Percentiles rank a stretch among this genome's conserved stretches.
These are phyloP conservation scores for Sutorius australiensis DNA, from an alignment of 768 basidiomycete species.

Conservation along the genomic window DNA sequence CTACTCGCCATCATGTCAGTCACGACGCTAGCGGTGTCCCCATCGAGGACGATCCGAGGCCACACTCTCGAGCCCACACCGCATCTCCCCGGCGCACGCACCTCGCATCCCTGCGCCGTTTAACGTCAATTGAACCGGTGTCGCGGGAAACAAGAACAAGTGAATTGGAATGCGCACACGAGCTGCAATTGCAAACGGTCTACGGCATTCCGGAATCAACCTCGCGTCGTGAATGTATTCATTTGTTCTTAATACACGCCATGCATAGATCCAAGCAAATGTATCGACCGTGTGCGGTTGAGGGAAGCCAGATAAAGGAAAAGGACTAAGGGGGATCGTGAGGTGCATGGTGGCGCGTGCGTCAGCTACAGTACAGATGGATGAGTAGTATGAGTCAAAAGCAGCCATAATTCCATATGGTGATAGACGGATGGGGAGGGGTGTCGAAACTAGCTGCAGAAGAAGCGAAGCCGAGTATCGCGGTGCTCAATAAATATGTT, in stretches of 20 bases:
- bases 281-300: not conserved
- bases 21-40: not conserved
- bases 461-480: slow-evolving; percentile 5
- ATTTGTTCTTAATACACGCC: slow-evolving; percentile 9
- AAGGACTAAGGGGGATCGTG: not conserved
- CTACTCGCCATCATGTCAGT: no score
- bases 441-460: not conserved
- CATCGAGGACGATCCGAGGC: not conserved
- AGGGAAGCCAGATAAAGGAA: not conserved
- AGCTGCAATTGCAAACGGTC: not conserved
- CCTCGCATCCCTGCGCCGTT: not conserved
- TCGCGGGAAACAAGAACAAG: not conserved
- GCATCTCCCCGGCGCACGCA: slow-evolving; percentile 1
- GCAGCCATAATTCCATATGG: slow-evolving; percentile 2
- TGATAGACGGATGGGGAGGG: not conserved
- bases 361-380: slow-evolving; percentile 24
- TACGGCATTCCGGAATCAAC: slow-evolving; percentile 1
- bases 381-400: slow-evolving; percentile 10
- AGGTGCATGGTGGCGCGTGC: slow-evolving; percentile 11
- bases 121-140: not conserved
- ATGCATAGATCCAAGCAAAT: slow-evolving; percentile 23
- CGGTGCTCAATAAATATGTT: slow-evolving; percentile 16
- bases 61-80: not conserved
- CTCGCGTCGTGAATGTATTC: slow-evolving; percentile 3
- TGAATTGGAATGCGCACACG: not conserved